These are phyloP conservation scores for Pseudopediastrum boryanum DNA, from an alignment of 139 green algal genomes.

Conservation along the genomic window DNA sequence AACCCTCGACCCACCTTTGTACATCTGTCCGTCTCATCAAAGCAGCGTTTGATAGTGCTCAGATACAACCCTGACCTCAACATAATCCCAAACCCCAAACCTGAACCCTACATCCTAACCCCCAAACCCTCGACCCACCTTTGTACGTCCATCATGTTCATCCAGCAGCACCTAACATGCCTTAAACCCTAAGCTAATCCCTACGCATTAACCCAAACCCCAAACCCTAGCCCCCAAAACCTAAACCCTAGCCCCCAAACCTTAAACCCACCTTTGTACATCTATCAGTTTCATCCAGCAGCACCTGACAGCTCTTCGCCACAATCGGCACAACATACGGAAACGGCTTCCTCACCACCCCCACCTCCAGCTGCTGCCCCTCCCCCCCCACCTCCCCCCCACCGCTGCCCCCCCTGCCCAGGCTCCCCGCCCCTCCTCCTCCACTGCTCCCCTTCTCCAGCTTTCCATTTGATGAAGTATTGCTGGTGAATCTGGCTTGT, in stretches of 20 bases:
- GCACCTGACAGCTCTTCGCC: constrained; percentile 35
- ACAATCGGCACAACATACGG: constrained; percentile 39
- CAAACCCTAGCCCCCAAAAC: no score
- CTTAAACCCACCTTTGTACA: constrained; percentile 23
- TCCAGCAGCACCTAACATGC: no score
- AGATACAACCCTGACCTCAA: background rate
- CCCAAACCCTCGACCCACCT: no score
- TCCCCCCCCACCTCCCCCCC: background rate
- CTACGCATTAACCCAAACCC: no score
- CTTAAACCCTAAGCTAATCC: no score
- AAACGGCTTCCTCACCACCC: constrained; percentile 4
- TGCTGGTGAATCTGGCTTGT: no score
- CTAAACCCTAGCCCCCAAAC: no score
- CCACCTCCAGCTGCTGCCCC: constrained; percentile 7
- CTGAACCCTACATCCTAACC: no score
- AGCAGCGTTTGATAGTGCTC: no score
- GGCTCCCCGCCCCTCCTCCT: background rate
- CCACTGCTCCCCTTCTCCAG: background rate
- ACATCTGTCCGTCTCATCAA: constrained; percentile 1
- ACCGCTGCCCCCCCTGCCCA: background rate
- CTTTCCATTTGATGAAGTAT: constrained; percentile 10
- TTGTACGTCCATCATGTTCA: background rate
- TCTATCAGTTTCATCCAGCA: constrained; percentile 30
- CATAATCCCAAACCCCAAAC: no score
- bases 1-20: background rate